Conservation (phyloP, 2,329 filamentous ascomycete genomes). For the Cercospora sp. region DNA sequence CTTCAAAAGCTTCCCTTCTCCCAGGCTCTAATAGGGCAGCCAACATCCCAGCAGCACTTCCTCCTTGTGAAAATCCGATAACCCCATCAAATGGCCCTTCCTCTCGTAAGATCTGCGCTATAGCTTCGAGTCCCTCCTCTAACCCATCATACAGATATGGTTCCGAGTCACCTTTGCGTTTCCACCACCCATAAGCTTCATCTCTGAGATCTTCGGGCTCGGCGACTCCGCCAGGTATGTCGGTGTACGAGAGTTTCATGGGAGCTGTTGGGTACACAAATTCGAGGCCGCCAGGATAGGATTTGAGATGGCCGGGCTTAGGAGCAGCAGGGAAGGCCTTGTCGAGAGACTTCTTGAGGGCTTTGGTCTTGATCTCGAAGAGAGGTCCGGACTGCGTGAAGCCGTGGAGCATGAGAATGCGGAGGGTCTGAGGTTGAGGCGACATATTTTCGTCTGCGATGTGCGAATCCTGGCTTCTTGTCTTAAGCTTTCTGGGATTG, state of each 20-base stretch:
- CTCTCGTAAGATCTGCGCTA: slow-evolving; percentile 63
- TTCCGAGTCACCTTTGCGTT: slow-evolving; percentile 61
- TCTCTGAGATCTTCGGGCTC: slow-evolving; percentile 48
- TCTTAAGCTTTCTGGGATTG: not conserved
- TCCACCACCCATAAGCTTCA: slow-evolving; percentile 80
- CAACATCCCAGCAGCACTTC: slow-evolving; percentile 69
- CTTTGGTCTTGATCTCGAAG: slow-evolving; percentile 86
- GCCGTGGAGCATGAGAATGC: slow-evolving; percentile 59
- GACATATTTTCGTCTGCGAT: not conserved
- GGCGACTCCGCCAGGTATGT: slow-evolving; percentile 60
- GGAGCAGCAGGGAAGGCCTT: slow-evolving; percentile 69
- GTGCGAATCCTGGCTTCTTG: not conserved
- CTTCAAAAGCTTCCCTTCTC: slow-evolving; percentile 51
- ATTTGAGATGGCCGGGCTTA: slow-evolving; percentile 43
- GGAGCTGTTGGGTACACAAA: slow-evolving; percentile 52
- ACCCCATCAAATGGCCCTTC: slow-evolving; percentile 74
- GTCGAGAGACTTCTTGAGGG: slow-evolving; percentile 74
- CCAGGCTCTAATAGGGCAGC: slow-evolving; percentile 67
- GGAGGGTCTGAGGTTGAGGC: slow-evolving; percentile 37
- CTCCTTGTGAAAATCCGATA: slow-evolving; percentile 81
- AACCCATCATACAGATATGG: slow-evolving; percentile 64
- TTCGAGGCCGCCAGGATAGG: slow-evolving; percentile 44
- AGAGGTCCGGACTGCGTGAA: slow-evolving; percentile 86
- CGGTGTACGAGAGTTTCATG: slow-evolving; percentile 44
- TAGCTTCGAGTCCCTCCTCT: slow-evolving; percentile 62